phyloP scores from a whole-genome alignment of 257 asterid species.

The Avicennia marina region DNA sequence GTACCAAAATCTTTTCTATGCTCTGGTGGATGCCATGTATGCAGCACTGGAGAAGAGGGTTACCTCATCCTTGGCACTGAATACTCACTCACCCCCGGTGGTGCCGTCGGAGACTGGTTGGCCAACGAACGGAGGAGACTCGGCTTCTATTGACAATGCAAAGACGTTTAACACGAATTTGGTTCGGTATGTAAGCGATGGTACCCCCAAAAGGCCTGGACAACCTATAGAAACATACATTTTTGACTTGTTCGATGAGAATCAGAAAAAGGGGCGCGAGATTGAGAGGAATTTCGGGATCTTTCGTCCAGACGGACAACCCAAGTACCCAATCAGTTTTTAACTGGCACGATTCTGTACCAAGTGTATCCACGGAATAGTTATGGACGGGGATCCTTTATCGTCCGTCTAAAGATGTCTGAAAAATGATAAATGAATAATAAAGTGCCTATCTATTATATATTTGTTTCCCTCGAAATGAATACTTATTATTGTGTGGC shows the following conservation, averaged over 20 bases:
- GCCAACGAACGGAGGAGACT: constrained; percentile 32
- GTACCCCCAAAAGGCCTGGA: constrained; percentile 32
- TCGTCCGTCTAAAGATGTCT: too few species aligned
- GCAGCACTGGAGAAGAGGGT: constrained; percentile 24
- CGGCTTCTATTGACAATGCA: constrained; percentile 15
- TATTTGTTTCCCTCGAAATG: too few species aligned
- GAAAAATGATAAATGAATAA: too few species aligned
- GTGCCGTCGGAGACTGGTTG: constrained; percentile 41
- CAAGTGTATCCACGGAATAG: too few species aligned
- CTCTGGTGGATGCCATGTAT: constrained; percentile 17
- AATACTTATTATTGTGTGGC: too few species aligned
- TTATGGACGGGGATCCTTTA: too few species aligned
- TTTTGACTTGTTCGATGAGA: constrained; percentile 34
- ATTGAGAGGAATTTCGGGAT: constrained; percentile 31
- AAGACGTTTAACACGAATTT: constrained; percentile 24
- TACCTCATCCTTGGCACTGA: constrained; percentile 18
- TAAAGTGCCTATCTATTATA: too few species aligned
- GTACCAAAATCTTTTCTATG: constrained; percentile 30
- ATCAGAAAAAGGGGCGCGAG: constrained; percentile 27
- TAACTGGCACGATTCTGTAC: too few species aligned
- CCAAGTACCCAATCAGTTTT: constrained; percentile 26
- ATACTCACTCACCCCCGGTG: too few species aligned
- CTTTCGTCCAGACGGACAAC: constrained; percentile 12
- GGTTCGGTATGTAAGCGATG: constrained; percentile 27
- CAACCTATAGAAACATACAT: constrained; percentile 23